Evolutionary conservation across 192 early-diverging fungal species (phyloP), one percentile per base, ranked within the genome.

Genomic region (Backusella australiensis): DNA sequence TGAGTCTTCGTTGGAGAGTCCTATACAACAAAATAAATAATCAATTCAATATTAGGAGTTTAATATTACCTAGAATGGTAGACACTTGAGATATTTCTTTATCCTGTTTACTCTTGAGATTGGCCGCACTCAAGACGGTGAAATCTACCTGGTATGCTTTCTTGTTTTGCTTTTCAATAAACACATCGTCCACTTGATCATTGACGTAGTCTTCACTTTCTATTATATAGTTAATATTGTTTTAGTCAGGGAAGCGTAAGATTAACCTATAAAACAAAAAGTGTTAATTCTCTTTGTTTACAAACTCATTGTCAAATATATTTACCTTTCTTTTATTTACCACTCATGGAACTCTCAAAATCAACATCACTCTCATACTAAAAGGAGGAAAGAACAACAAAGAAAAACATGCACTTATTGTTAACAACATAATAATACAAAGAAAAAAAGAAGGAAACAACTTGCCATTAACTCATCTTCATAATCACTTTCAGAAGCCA

Each of bases 101-200:
- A 5, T 81, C 80, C 70, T 97, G 95, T 65, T 87, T 86, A 11
- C 74, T 78, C 32, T 88, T 67, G 39, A 96, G 91, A 36, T 92
- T 92, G 19, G 76, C 41, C 6, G 85, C 77, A 35, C 88, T 86
- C 67, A 91, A 87, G 67, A 93, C 89, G n/a, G 81, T 82, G 74
- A 87, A 97, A 65, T 94, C 94, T 14, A 95, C 92, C 70, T 94
- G 84, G 76, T 92, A 95, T 9, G 77, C 81, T 69, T 91, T 89
- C 63, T 88, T 87, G n/a, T 86, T 77, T 76, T 91, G 89, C 69
- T 85, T 85, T 53, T 91, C 90, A n/a, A 89, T 78, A 41, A 93
- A 80, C 39, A 87, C 79, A 67, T 90, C 90, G 32, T 84, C 91
- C 32, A 80, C 83, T 52, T 91, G 89, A 15, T 92, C 90, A 39